Conservation (phyloP, 768 basidiomycete genomes). For the Tulasnella sp. region DNA sequence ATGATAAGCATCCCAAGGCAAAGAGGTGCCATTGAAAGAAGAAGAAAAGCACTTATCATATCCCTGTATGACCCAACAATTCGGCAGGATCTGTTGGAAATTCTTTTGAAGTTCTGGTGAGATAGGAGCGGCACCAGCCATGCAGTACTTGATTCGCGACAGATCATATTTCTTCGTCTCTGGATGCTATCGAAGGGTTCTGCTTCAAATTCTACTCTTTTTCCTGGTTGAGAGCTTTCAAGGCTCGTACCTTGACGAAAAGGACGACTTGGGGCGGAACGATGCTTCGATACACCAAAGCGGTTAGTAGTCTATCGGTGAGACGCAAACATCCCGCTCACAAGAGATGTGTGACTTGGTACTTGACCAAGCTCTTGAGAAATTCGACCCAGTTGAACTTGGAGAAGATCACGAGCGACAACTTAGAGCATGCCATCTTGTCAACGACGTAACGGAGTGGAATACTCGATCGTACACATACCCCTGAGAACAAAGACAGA, state of each 20-base stretch:
- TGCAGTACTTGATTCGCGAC: constrained; percentile 36
- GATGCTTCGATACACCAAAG: constrained; percentile 30
- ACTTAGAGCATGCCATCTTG: too few species aligned
- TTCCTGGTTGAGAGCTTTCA: background rate
- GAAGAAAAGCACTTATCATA: constrained; percentile 12
- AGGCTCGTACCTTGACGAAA: constrained; percentile 43
- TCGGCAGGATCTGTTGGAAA: constrained; percentile 39
- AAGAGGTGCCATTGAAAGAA: background rate
- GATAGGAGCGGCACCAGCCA: constrained; percentile 50
- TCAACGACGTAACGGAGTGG: too few species aligned
- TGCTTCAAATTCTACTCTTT: background rate
- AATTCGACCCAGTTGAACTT: constrained; percentile 54
- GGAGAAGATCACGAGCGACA: constrained; percentile 38
- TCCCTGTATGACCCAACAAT: constrained; percentile 26
- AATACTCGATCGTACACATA: constrained; percentile 13
- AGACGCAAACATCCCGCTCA: constrained; percentile 23
- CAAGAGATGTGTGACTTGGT: constrained; percentile 49
- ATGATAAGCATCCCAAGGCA: background rate
- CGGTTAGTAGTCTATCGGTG: background rate
- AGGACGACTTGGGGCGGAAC: constrained; percentile 49
- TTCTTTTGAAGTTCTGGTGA: constrained; percentile 42
- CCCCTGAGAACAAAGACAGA: constrained; percentile 21
- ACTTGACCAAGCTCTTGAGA: constrained; percentile 46
- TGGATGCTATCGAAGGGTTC: constrained; percentile 33
- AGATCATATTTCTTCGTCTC: constrained; percentile 41